Evolutionary conservation across 2,329 filamentous ascomycete species (phyloP).

Genomic region (Davidsoniella virescens): DNA sequence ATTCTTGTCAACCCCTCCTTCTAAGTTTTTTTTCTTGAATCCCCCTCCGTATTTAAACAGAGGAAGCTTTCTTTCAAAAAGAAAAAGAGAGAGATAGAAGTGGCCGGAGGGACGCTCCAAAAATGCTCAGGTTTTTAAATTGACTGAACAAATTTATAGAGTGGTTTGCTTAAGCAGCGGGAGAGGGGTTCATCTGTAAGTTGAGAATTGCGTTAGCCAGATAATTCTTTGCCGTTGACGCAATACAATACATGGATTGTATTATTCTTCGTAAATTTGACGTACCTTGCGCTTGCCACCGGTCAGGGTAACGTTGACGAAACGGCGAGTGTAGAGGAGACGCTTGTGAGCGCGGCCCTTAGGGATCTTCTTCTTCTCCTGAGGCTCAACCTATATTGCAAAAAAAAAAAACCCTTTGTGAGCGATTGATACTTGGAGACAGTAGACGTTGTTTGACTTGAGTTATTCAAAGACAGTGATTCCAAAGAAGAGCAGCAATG

Average conservation of each 20-base stretch:
- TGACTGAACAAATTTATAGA: background rate
- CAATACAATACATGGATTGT: background rate
- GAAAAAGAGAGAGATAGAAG: no score
- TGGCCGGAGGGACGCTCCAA: no score
- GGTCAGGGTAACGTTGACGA: conserved; percentile 95
- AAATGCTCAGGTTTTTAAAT: background rate
- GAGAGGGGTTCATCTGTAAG: conserved; percentile 27
- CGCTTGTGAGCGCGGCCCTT: conserved; percentile 98
- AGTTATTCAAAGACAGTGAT: no score
- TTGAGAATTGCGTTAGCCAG: background rate
- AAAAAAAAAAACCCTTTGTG: background rate
- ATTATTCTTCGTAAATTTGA: background rate
- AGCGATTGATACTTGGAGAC: background rate
- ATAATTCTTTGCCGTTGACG: background rate
- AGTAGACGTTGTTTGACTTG: background rate
- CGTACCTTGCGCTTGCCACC: conserved; percentile 93
- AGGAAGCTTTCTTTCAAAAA: no score
- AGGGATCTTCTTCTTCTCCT: conserved; percentile 93
- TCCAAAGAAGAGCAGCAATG: no score
- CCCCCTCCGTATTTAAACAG: no score
- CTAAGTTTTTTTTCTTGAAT: background rate
- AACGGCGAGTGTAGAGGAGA: conserved; percentile 88
- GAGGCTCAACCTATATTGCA: conserved; percentile 52
- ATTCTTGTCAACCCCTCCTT: no score
- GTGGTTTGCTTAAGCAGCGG: conserved; percentile 20